Conservation (phyloP, 805 yeast genomes). For the Saccharomycopsis malanga region DNA sequence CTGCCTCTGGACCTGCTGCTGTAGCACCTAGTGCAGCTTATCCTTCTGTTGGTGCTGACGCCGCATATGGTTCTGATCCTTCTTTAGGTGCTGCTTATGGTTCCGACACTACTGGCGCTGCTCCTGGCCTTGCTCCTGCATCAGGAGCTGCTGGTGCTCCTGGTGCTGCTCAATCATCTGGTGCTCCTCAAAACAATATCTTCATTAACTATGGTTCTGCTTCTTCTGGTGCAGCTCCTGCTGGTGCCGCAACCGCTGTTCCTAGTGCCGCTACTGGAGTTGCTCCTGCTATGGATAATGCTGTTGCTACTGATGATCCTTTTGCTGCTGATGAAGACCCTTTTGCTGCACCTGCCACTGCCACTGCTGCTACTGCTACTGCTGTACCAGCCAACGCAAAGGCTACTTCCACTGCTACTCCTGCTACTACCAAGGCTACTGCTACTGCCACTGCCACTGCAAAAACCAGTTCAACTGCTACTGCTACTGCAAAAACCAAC, state of each 20-base stretch:
- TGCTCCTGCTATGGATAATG: neutral
- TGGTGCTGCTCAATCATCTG: too few species aligned
- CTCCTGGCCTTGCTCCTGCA: too few species aligned
- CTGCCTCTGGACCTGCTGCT: too few species aligned
- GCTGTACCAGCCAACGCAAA: neutral
- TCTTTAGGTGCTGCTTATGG: too few species aligned
- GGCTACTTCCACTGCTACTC: neutral
- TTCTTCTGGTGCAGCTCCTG: too few species aligned
- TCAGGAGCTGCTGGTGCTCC: too few species aligned
- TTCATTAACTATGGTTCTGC: too few species aligned
- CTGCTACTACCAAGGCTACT: neutral
- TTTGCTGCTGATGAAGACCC: neutral
- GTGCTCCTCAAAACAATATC: too few species aligned
- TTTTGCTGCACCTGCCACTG: neutral
- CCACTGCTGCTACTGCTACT: neutral
- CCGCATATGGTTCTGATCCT: too few species aligned
- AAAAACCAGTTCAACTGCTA: neutral
- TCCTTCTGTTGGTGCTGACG: too few species aligned
- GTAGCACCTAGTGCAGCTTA: too few species aligned
- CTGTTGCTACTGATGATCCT: neutral
- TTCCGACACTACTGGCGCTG: too few species aligned
- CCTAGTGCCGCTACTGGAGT: neutral
- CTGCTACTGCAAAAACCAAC: neutral
- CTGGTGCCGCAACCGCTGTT: neutral
- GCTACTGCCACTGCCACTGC: neutral